Evolutionary conservation across 345 rosid genomes (phyloP).

Genomic region (Bretschneidera sinensis): DNA sequence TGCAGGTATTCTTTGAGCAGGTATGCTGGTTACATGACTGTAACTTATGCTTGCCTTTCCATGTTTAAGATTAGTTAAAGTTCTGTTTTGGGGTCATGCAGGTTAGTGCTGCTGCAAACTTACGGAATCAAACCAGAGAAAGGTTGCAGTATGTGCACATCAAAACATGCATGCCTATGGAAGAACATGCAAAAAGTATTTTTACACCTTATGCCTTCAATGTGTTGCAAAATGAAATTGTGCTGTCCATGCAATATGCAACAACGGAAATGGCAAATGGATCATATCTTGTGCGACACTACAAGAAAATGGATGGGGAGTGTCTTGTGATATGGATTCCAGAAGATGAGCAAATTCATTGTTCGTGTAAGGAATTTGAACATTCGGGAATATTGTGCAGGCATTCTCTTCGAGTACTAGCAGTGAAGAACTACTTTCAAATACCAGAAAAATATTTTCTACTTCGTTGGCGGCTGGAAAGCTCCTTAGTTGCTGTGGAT

Average conservation of each 20-base stretch:
- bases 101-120: constrained; percentile 55
- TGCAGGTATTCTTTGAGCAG: constrained; percentile 79
- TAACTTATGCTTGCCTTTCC: not conserved
- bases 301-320: constrained; percentile 80
- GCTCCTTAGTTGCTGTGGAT: constrained; percentile 35
- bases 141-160: constrained; percentile 40
- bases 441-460: constrained; percentile 80
- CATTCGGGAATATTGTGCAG: constrained; percentile 77
- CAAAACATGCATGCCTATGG: constrained; percentile 80
- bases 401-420: constrained; percentile 69
- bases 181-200: constrained; percentile 71
- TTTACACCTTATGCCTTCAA: constrained; percentile 80
- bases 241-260: constrained; percentile 72
- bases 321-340: constrained; percentile 64
- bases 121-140: constrained; percentile 32
- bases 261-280: constrained; percentile 77
- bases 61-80: too few species aligned
- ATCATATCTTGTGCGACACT: constrained; percentile 67
- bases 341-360: constrained; percentile 71
- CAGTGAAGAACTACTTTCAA: constrained; percentile 67
- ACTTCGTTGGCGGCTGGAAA: constrained; percentile 66
- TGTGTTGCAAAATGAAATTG: constrained; percentile 66
- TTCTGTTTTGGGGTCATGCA: constrained; percentile 29
- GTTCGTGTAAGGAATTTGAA: constrained; percentile 94
- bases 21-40: constrained; percentile 28